Evolutionary conservation across 257 asterid species (phyloP).

Genomic region (Petunia secreta): DNA sequence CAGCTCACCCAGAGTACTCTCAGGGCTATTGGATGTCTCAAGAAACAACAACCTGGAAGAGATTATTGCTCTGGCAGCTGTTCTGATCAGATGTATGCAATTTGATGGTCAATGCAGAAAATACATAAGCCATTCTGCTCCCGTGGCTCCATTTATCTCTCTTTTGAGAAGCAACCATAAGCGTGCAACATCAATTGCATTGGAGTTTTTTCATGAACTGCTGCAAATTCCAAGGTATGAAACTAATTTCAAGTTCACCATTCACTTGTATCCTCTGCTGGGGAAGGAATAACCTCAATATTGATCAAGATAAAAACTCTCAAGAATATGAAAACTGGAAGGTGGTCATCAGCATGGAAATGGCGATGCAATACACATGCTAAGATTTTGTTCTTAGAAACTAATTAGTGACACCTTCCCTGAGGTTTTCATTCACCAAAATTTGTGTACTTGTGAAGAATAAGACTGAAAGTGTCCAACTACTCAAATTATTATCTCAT

Average conservation of each 20-base stretch:
- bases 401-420: background rate
- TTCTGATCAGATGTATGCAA: constrained; percentile 76
- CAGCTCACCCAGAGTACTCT: constrained; percentile 76
- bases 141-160: constrained; percentile 50
- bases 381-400: background rate
- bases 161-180: constrained; percentile 76
- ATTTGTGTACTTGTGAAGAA: background rate
- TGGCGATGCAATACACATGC: background rate
- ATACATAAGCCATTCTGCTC: constrained; percentile 53
- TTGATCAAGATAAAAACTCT: background rate
- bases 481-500: background rate
- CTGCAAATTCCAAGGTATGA: constrained; percentile 72
- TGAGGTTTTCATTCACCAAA: background rate
- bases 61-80: constrained; percentile 69
- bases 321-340: background rate
- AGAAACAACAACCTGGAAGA: constrained; percentile 68
- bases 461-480: background rate
- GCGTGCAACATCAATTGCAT: constrained; percentile 56
- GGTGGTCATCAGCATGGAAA: background rate
- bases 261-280: background rate
- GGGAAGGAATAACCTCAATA: background rate
- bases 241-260: background rate
- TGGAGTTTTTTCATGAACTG: constrained; percentile 79
- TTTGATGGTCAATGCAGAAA: constrained; percentile 74
- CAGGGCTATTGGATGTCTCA: constrained; percentile 69